A percentile compares a stretch with the other conserved stretches of the same genome.
phyloP scores from a whole-genome alignment of 139 green algal genomes.

The Closterium sp. region DNA sequence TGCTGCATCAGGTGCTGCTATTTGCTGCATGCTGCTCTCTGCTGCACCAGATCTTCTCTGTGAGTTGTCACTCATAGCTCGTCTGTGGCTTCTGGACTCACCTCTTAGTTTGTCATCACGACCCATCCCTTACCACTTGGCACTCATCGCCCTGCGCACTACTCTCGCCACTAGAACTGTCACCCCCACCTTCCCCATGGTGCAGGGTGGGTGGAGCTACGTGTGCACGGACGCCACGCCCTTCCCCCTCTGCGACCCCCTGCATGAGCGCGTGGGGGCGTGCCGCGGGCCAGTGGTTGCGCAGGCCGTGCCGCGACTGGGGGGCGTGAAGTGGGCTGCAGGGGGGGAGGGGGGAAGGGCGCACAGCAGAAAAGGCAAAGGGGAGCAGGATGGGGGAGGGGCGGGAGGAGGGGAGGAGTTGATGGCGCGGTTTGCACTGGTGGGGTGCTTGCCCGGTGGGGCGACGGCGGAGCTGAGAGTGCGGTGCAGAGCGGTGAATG shows the following conservation, averaged over 20 bases:
- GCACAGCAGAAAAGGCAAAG: too few species aligned
- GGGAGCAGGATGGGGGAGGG: too few species aligned
- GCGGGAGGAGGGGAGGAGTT: background rate
- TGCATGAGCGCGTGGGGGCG: background rate
- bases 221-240: background rate
- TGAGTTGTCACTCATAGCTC: too few species aligned
- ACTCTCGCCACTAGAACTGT: too few species aligned
- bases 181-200: background rate
- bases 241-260: background rate
- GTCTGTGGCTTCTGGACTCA: too few species aligned
- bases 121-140: too few species aligned
- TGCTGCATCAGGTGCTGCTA: background rate
- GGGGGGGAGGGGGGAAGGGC: background rate
- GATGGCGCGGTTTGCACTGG: background rate
- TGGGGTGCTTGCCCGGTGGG: background rate
- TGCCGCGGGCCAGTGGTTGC: slow-evolving; percentile 1
- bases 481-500: background rate
- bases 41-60: too few species aligned
- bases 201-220: slow-evolving; percentile 8
- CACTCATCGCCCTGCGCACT: too few species aligned
- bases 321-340: too few species aligned
- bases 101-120: too few species aligned
- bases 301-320: slow-evolving; percentile 11
- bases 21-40: too few species aligned
- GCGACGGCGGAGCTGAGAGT: background rate